Evolutionary conservation across 441 rosid species (phyloP), one percentile per base, ranked within the genome.

Genomic region (Eugenia klotzschiana): DNA sequence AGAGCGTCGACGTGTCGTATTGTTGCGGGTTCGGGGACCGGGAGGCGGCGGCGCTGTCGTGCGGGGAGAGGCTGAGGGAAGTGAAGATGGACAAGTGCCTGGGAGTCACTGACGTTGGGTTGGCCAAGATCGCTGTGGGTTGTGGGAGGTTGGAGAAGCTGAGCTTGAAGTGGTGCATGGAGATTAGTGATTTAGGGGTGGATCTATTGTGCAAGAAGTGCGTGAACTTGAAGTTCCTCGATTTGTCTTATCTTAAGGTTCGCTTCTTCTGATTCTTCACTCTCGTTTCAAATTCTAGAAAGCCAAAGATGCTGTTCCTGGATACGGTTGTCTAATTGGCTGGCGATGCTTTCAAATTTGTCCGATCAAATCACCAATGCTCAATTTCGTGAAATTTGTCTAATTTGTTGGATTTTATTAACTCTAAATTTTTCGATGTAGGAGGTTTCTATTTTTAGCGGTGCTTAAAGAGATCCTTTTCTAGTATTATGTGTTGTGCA

Each of bases 141-240:
- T 95, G 98, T 81, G 85, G 77, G 80, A 90, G 87, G 41, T 85
- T 96, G 82, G 93, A 91, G 86, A 93, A 85, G 87, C 69, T 94
- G 83, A 94, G 99, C 87, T 89, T 96, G 93, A 96, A 93, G 82
- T 96, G 99, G 99, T 96, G 99, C 84, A 87, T 94, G 94, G 94
- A 96, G 92, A 93, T 94, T 82, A 87, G 94, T 72, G 97, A 94
- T 90, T 84, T 94, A 49, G 97, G 95, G 73, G 85, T 96, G 56
- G 97, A 94, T 88, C 94, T 96, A 80, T 88, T 96, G 91, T 93
- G 96, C 87, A 93, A 92, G 88, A 96, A 94, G 84, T 92, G 97
- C 81, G 29, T 54, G 18, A 88, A 82, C 12, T 90, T 96, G 91
- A 94, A 86, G 86, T 85, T 85, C 83, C 95, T 95, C 55, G 95